phyloP scores from a whole-genome alignment of 2,329 filamentous ascomycete genomes.

The Sporothrix humicola region DNA sequence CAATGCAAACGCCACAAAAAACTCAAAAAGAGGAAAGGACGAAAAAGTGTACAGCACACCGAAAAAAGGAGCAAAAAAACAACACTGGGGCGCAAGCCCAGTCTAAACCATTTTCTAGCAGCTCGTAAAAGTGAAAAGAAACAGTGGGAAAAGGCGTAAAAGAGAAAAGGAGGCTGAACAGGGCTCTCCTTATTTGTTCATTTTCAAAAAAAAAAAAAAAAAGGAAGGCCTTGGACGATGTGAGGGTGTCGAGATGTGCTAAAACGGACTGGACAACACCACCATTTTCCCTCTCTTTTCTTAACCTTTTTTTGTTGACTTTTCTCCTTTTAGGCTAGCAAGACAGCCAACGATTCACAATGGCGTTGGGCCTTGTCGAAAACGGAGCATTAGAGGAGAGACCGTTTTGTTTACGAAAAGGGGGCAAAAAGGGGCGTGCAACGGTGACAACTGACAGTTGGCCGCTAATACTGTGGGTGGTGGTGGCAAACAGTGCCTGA shows the following conservation, averaged over 20 bases:
- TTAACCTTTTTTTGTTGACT: not conserved
- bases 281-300: not conserved
- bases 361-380: not conserved
- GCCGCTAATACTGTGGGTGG: not conserved
- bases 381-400: not conserved
- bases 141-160: not conserved
- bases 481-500: not conserved
- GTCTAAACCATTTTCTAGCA: not conserved
- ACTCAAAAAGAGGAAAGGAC: not conserved
- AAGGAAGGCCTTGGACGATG: no score
- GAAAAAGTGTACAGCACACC: not conserved
- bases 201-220: no score
- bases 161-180: not conserved
- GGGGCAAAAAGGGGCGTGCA: not conserved
- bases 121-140: conserved; percentile 1
- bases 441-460: not conserved
- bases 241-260: not conserved
- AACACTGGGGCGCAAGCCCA: not conserved
- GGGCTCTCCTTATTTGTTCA: no score
- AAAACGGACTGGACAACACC: not conserved
- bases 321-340: not conserved
- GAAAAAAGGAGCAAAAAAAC: no score
- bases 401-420: not conserved
- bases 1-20: not conserved
- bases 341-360: not conserved